Conservation (phyloP, 139 green algal species). For the Coelastrella sp. region DNA sequence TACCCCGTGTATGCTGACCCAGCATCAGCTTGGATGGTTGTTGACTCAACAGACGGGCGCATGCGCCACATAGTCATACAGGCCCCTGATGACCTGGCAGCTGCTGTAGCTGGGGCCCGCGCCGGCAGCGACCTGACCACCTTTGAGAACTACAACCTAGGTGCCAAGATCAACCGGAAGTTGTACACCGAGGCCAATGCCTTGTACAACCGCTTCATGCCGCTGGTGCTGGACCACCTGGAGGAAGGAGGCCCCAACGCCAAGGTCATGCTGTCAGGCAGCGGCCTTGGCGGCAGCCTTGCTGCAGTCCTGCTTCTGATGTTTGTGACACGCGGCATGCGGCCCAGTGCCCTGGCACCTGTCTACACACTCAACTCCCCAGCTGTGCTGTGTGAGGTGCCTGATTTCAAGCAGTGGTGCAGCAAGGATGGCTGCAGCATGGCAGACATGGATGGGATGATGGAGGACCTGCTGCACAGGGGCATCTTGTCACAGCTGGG, state of each 20-base stretch:
- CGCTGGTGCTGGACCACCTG: slow-evolving; percentile 53
- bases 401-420: slow-evolving; percentile 47
- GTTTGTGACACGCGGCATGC: slow-evolving; percentile 41
- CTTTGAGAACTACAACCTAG: slow-evolving; percentile 55
- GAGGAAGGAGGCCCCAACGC: slow-evolving; percentile 22
- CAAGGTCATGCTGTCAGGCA: slow-evolving; percentile 45
- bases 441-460: slow-evolving; percentile 37
- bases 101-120: neutral
- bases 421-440: slow-evolving; percentile 43
- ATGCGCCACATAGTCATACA: slow-evolving; percentile 47
- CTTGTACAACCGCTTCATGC: slow-evolving; percentile 55
- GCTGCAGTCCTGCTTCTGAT: slow-evolving; percentile 49
- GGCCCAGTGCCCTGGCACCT: slow-evolving; percentile 1
- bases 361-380: slow-evolving; percentile 39
- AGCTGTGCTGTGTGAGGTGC: slow-evolving; percentile 44
- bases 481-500: slow-evolving; percentile 53
- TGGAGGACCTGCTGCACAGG: slow-evolving; percentile 51
- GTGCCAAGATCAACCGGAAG: slow-evolving; percentile 48
- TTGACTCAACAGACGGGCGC: slow-evolving; percentile 25
- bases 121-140: slow-evolving; percentile 47
- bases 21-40: slow-evolving; percentile 51
- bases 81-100: slow-evolving; percentile 18
- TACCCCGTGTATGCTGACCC: slow-evolving; percentile 47
- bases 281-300: slow-evolving; percentile 49
- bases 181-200: slow-evolving; percentile 51